Evolutionary conservation across 345 rosid species (phyloP), one percentile per base, ranked within the genome.

Genomic region (Draba incana): DNA sequence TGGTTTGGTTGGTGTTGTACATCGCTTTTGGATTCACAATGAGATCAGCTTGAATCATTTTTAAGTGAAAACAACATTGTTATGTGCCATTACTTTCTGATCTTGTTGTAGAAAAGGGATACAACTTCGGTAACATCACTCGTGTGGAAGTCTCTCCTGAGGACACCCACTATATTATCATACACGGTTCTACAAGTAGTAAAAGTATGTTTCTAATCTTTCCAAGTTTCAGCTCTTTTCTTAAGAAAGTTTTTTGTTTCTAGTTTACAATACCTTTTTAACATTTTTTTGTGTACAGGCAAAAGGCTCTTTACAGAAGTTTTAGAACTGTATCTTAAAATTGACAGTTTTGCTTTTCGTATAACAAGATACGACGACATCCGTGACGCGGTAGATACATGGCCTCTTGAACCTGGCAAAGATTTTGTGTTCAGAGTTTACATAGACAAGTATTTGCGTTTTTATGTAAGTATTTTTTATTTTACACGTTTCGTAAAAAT

Each of bases 391-490:
- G 14, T 54, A 35, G 56, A 54, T 30, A 10, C 5, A 23, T 57
- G 62, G 62, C 62, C 62, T 38, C 62, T 38, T 57, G 10, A 57
- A 57, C 62, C 62, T 57, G 46, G 46, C 46, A 57, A 38, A 57
- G 15, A 57, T 31, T 38, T 57, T 57, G 46, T 57, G 15, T 8
- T 57, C 2, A 38, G 3, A 57, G 5, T 57, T 3, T 57, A 57
- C 31, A 57, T 10, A 38, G 62, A 38, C 3, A 57, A 57, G 46
- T 57, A 57, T 38, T 23, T 57, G 12, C 62, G 47, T 9, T 38
- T 57, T 23, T 57, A 57, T 23, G 62, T 56, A 37, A 56, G 61
- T 56, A 56, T 2, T 16, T 38, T n/a, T 43, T 56, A 37, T 0
- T 16, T 56, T 15, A 23, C 53, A 23, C 6, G 6, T 23, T 0